Conservation (phyloP, 2,329 filamentous ascomycete genomes). For the Emergomyces orientalis region DNA sequence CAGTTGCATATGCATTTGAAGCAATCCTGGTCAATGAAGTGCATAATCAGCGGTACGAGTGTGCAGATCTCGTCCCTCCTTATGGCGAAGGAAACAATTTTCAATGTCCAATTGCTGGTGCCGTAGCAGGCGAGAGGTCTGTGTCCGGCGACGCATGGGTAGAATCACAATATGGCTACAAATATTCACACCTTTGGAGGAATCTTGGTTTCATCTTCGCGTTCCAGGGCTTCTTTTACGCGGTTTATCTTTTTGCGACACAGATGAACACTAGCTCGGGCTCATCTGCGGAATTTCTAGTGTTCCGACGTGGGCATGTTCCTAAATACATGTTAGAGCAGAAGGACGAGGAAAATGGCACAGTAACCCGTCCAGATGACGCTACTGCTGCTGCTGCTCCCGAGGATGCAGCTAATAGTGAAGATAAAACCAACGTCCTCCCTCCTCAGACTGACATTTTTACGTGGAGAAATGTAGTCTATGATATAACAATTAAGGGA, state of each 20-base stretch:
- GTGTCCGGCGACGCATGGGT: slow-evolving; percentile 57
- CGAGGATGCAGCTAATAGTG: slow-evolving; percentile 11
- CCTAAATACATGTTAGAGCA: slow-evolving; percentile 23
- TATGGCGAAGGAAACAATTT: slow-evolving; percentile 43
- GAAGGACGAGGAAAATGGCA: slow-evolving; percentile 10
- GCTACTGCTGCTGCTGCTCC: slow-evolving; percentile 10
- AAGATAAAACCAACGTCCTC: slow-evolving; percentile 18
- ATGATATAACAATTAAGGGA: slow-evolving; percentile 46
- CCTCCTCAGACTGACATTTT: slow-evolving; percentile 34
- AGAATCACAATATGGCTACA: slow-evolving; percentile 47
- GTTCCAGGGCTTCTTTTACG: slow-evolving; percentile 56
- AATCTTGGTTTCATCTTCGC: slow-evolving; percentile 60
- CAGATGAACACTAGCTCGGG: slow-evolving; percentile 56
- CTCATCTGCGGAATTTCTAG: slow-evolving; percentile 59
- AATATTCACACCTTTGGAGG: slow-evolving; percentile 51
- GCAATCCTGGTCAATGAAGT: slow-evolving; percentile 51
- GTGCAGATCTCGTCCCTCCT: slow-evolving; percentile 40
- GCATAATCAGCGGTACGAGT: slow-evolving; percentile 48
- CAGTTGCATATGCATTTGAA: slow-evolving; percentile 57
- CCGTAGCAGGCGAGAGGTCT: slow-evolving; percentile 44
- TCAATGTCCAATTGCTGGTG: slow-evolving; percentile 47
- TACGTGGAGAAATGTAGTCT: slow-evolving; percentile 48
- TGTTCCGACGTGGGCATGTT: slow-evolving; percentile 52
- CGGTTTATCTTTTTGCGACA: slow-evolving; percentile 52
- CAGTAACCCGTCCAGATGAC: slow-evolving; percentile 4